These are phyloP conservation scores for Podosphaera xanthii DNA, from an alignment of 2,329 filamentous ascomycete genomes.

Conservation along the genomic window DNA sequence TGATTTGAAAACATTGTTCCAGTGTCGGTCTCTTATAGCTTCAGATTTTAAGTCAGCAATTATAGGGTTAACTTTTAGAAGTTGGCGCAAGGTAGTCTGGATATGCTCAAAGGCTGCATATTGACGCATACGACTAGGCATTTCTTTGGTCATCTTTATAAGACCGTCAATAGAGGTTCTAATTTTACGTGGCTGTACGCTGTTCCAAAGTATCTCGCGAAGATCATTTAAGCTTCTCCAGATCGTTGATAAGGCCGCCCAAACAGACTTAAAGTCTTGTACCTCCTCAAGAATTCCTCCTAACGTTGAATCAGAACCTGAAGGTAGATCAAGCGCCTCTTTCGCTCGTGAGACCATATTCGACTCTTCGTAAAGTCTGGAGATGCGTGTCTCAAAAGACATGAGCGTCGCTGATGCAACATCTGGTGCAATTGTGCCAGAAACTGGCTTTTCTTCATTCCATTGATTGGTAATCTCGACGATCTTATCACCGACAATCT, in stretches of 20 bases:
- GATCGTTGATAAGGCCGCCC: conserved; percentile 84
- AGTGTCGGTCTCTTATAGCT: conserved; percentile 86
- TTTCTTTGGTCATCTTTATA: conserved; percentile 96
- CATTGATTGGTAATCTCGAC: conserved; percentile 64
- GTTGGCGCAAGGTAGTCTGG: conserved; percentile 66
- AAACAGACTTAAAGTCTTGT: conserved; percentile 96
- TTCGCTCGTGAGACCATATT: conserved; percentile 93
- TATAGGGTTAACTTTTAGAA: conserved; percentile 76
- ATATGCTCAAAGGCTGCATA: conserved; percentile 99
- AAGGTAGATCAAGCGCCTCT: conserved; percentile 77
- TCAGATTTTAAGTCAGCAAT: conserved; percentile 86
- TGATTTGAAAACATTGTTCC: conserved; percentile 93
- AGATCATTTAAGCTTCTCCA: conserved; percentile 94
- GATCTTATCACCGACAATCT: conserved; percentile 74
- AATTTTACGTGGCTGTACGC: conserved; percentile 83
- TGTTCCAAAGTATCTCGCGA: conserved; percentile 80
- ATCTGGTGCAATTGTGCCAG: conserved; percentile 76
- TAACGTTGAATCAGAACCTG: conserved; percentile 58
- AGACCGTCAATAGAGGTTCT: conserved; percentile 71
- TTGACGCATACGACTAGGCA: conserved; percentile 96
- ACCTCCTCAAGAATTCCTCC: conserved; percentile 82
- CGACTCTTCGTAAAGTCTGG: conserved; percentile 63
- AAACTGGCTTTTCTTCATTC: conserved; percentile 93
- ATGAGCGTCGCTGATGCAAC: conserved; percentile 64
- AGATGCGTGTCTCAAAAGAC: conserved; percentile 67